A percentile compares a stretch with the other conserved stretches of the same genome.
Conservation (phyloP, 2,329 filamentous ascomycete genomes). For the Pseudocercospora ulei region DNA sequence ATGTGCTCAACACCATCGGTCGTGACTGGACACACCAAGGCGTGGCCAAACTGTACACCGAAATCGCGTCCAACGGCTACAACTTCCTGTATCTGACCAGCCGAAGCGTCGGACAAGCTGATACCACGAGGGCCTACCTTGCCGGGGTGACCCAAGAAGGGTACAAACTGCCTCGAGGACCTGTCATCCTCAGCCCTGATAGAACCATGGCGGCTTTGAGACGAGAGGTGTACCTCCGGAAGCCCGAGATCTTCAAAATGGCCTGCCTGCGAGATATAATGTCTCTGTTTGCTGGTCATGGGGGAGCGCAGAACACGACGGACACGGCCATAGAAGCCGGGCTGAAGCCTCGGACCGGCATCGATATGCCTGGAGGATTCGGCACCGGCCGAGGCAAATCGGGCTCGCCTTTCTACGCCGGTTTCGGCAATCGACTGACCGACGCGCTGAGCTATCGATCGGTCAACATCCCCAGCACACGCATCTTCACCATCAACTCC, state of each 20-base stretch:
- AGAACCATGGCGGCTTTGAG: slow-evolving; percentile 86
- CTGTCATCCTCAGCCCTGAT: slow-evolving; percentile 90
- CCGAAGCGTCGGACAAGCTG: slow-evolving; percentile 84
- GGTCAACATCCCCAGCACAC: slow-evolving; percentile 84
- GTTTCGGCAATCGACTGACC: slow-evolving; percentile 91
- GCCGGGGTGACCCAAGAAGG: slow-evolving; percentile 82
- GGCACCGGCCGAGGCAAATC: slow-evolving; percentile 26
- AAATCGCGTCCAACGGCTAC: slow-evolving; percentile 91
- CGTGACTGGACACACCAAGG: slow-evolving; percentile 96
- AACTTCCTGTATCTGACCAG: slow-evolving; percentile 98
- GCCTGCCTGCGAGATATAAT: slow-evolving; percentile 90
- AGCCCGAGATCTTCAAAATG: slow-evolving; percentile 99
- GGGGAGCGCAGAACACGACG: slow-evolving; percentile 30
- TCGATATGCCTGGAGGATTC: slow-evolving; percentile 13
- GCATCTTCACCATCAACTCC: slow-evolving; percentile 98
- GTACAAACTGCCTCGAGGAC: slow-evolving; percentile 75
- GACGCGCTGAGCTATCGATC: slow-evolving; percentile 93
- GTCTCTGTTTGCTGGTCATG: slow-evolving; percentile 56
- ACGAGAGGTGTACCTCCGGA: slow-evolving; percentile 85
- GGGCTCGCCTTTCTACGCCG: slow-evolving; percentile 75
- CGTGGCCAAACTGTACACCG: slow-evolving; percentile 92
- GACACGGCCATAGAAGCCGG: slow-evolving; percentile 27
- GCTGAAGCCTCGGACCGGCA: slow-evolving; percentile 19
- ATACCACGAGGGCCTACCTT: slow-evolving; percentile 80
- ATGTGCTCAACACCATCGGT: slow-evolving; percentile 92